A percentile compares a stretch with the other conserved stretches of the same genome.
Conservation (phyloP, 2,329 filamentous ascomycete species). For the Ceratocystis destructans region DNA sequence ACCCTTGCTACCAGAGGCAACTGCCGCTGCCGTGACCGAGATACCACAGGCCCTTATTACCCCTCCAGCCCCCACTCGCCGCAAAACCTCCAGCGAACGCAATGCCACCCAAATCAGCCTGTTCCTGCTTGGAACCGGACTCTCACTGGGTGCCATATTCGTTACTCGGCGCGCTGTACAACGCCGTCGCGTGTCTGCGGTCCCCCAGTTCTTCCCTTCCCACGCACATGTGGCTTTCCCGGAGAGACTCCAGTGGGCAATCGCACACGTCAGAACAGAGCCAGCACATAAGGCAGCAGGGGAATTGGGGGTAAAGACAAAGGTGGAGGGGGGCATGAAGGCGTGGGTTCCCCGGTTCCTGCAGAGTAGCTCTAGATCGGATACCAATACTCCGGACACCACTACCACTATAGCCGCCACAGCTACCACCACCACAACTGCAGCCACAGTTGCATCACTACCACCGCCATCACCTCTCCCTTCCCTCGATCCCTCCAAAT, state of each 20-base stretch:
- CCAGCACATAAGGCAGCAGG: not conserved
- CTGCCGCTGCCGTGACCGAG: not conserved
- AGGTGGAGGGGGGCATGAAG: not conserved
- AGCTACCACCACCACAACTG: not conserved
- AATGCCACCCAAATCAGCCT: constrained; percentile 51
- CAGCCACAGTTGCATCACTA: not conserved
- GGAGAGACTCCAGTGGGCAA: constrained; percentile 18
- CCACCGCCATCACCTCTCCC: constrained; percentile 14
- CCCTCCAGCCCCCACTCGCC: constrained; percentile 14
- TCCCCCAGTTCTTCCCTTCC: constrained; percentile 59
- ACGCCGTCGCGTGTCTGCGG: constrained; percentile 45
- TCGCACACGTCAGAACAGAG: not conserved
- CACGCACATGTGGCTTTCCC: constrained; percentile 34
- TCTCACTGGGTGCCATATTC: constrained; percentile 57
- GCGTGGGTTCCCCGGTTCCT: not conserved
- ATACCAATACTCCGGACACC: not conserved
- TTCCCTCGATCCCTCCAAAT: constrained; percentile 15
- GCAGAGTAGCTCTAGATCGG: not conserved
- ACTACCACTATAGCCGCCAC: not conserved
- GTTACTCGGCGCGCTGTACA: constrained; percentile 58
- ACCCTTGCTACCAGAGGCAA: not conserved
- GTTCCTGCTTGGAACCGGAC: constrained; percentile 60
- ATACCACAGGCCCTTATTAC: not conserved
- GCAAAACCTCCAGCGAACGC: constrained; percentile 31
- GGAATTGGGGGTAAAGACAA: not conserved